A percentile compares a stretch with the other conserved stretches of the same genome.
Conservation (phyloP, 2,329 filamentous ascomycete genomes). For the Ophiosphaerella herpotricha region DNA sequence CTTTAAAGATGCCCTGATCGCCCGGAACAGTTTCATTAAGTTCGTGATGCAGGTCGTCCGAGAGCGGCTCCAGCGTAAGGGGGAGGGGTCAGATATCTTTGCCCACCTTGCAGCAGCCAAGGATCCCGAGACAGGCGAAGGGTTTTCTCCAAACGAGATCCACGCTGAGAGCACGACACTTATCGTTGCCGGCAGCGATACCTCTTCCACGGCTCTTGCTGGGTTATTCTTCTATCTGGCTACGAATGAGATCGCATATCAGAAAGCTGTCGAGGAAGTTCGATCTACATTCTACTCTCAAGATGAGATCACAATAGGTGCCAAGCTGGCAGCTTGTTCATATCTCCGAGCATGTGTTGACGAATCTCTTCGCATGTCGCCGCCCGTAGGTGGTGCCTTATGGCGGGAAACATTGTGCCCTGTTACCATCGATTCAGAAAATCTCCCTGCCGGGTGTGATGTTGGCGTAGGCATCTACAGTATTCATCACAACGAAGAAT, state of each 20-base stretch:
- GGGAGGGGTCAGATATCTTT: constrained; percentile 41
- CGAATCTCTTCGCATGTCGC: constrained; percentile 39
- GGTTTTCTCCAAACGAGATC: constrained; percentile 45
- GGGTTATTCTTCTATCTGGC: constrained; percentile 47
- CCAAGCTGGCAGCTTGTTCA: constrained; percentile 19
- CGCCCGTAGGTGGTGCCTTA: constrained; percentile 24
- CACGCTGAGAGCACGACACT: constrained; percentile 49
- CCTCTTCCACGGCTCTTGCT: constrained; percentile 38
- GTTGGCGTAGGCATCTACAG: constrained; percentile 27
- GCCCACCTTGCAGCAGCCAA: constrained; percentile 47
- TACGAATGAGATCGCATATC: constrained; percentile 33
- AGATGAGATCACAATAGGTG: constrained; percentile 24
- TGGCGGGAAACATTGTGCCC: constrained; percentile 22
- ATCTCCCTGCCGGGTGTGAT: constrained; percentile 24
- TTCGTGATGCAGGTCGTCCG: constrained; percentile 19
- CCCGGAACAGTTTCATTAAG: constrained; percentile 19
- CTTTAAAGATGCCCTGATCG: constrained; percentile 36
- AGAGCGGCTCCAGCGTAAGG: constrained; percentile 5
- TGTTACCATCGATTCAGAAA: constrained; percentile 23
- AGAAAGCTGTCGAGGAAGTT: constrained; percentile 20
- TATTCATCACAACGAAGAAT: constrained; percentile 29
- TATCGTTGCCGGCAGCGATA: constrained; percentile 34
- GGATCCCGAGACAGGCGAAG: constrained; percentile 40
- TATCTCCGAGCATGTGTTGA: constrained; percentile 41
- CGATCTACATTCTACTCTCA: constrained; percentile 13